Percentiles rank a stretch among this genome's conserved stretches.
phyloP scores from a whole-genome alignment of 257 asterid species.

The Solanum peruvianum region DNA sequence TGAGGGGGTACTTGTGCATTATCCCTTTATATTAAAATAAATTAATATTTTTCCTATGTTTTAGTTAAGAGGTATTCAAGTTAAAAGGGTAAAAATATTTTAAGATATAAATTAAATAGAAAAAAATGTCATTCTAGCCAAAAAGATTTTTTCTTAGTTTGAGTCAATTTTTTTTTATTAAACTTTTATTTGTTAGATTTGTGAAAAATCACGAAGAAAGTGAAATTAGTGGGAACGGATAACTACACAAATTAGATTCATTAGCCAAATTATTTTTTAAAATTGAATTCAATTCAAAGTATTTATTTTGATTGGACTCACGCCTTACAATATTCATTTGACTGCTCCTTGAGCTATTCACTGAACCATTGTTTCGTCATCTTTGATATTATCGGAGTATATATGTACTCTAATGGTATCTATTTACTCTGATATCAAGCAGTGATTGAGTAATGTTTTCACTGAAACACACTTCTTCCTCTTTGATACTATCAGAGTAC shows the following conservation, averaged over 20 bases:
- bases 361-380: not conserved
- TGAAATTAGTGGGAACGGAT: not conserved
- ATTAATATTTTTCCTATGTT: no score
- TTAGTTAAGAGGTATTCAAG: no score
- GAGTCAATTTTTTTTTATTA: not conserved
- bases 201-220: not conserved
- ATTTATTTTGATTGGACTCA: not conserved
- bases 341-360: not conserved
- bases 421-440: not conserved
- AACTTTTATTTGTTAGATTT: not conserved
- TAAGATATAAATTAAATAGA: no score
- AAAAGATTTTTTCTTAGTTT: no score
- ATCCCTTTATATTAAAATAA: no score
- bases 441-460: not conserved
- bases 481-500: no score
- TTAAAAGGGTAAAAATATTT: no score
- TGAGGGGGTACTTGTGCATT: no score
- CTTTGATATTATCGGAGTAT: not conserved
- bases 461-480: not conserved
- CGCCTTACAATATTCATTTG: no score
- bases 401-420: no score
- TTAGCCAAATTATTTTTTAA: no score
- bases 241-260: not conserved
- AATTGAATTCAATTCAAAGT: not conserved
- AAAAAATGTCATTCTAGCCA: no score